phyloP scores from a whole-genome alignment of 306 rosid genomes.

The Cucumis sativus region DNA sequence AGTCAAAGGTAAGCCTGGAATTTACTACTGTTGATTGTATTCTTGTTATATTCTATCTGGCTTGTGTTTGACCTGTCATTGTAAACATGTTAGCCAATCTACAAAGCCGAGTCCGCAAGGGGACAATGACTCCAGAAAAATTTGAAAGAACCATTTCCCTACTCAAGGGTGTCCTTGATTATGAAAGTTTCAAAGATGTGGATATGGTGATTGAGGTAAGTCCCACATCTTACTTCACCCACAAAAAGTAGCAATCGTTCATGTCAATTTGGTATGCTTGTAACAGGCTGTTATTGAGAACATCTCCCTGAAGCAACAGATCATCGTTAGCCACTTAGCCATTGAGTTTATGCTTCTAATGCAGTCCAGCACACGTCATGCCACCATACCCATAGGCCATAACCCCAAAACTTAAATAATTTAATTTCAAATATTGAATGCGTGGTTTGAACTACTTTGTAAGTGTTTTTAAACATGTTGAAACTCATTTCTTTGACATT shows the following conservation, averaged over 20 bases:
- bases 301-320: constrained; percentile 79
- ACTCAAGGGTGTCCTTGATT: constrained; percentile 64
- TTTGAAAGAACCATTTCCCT: constrained; percentile 61
- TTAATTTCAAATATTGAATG: too few species aligned
- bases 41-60: not conserved
- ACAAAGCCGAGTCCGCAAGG: constrained; percentile 78
- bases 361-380: constrained; percentile 95
- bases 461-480: too few species aligned
- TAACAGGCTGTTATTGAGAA: constrained; percentile 92
- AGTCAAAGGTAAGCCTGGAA: constrained; percentile 32
- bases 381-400: too few species aligned
- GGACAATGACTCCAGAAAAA: constrained; percentile 57
- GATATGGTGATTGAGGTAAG: constrained; percentile 95
- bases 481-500: too few species aligned
- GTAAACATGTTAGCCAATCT: constrained; percentile 86
- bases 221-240: not conserved
- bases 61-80: constrained; percentile 13
- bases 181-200: constrained; percentile 70
- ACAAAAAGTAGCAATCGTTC: not conserved
- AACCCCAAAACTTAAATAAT: too few species aligned
- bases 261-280: constrained; percentile 10
- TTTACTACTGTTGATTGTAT: constrained; percentile 4
- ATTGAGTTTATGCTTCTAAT: constrained; percentile 23
- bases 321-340: constrained; percentile 27
- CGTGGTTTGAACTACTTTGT: too few species aligned